Evolutionary conservation across 805 yeast species (phyloP), one percentile per base, ranked within the genome.

Genomic region (Phaffomyces thermotolerans): DNA sequence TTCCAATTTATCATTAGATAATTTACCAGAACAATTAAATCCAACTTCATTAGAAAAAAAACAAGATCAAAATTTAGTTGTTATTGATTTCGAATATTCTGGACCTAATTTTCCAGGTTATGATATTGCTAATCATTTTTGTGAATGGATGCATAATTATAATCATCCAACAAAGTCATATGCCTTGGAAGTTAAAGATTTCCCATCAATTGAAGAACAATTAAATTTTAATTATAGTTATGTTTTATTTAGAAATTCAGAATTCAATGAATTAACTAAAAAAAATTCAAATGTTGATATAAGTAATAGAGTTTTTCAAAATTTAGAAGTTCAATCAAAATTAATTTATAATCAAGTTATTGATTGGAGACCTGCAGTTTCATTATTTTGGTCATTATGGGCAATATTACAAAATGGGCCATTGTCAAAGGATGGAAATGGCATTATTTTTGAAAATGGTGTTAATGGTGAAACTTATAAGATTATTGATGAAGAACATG

Each of bases 81-180:
- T 93, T 10, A 93, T 93, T 57, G 99, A 93, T 62, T 93, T 93
- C 62, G 99, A 93, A 65, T 93, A 91, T 62, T 80, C 96, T 0
- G 97, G 96, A 1, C 80, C 95, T 10, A 93, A 90, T 57, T 71
- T 81, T 37, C 88, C 95, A 2, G 95, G 95, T 2, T 87, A 72
- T 59, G 99, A 93, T 60, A 76, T 93, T 44, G 90, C 90, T 13
- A 90, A 93, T 62, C 99, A 93, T 66, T 85, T 93, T 53, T 76
- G 85, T 51, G 99, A 91, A 67, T 91, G 99, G 99, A 93, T 90
- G 97, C 75, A 87, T 39, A 88, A 93, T 66, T 93, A 91, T 60
- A 86, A 83, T 57, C 57, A 58, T 41, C 69, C 78, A 1, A 47
- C 53, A 1, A 36, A 40, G 22, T 41, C 58, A 4, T 77, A 83